Base-by-base conservation (phyloP, 768 basidiomycete genomes). In the Auriscalpium orientale region DNA sequence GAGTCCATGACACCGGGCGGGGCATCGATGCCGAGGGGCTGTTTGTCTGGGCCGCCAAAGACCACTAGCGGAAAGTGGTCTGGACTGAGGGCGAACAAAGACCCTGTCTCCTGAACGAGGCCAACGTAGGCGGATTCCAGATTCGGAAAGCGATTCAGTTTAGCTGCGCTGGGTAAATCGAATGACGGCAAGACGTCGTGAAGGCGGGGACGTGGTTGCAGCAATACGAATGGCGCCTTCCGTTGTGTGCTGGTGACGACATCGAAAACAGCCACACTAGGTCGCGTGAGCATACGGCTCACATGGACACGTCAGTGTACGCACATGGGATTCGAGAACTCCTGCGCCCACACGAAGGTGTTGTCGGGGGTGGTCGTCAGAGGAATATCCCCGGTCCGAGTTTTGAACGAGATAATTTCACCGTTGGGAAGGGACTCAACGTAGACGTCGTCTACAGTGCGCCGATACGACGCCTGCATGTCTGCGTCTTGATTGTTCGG, bases 401-500 rank as follows among this genome's bases (percentile, higher is more conserved):
- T 74, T 62, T 77, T 84, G 74, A 95, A 90, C 3, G 87, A 83
- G 56, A 91, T 76, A 49, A 94, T 76, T 59, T 86, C 81, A 33
- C 93, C 93, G 36, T 83, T 85, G 9, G 90, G 84, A 3, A 89
- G 75, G 28, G 87, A 79, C 63, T 94, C 91, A 46, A 93, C 79
- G 69, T 95, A 95, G 28, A 76, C 71, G 57, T 86, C 79, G 68
- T 97, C 93, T 40, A 84, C 82, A 1, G 90, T 87, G 38, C 79
- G 83, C 8, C 77, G 78, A 73, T 95, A 98, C 10, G 80, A 68
- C 5, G 81, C 72, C 65, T 95, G 94, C 12, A 85, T 64, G 8
- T 79, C 72, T 60, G 79, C 82, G 67, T 95, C 91, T 69, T 87
- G 84, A 65, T 88, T 92, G 68, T 95, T 95, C 6, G 95, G 93